Percentiles rank a stretch among this genome's conserved stretches.
phyloP scores from a whole-genome alignment of 371 early-diverging fungal species.

The Dichotomocladium elegans region DNA sequence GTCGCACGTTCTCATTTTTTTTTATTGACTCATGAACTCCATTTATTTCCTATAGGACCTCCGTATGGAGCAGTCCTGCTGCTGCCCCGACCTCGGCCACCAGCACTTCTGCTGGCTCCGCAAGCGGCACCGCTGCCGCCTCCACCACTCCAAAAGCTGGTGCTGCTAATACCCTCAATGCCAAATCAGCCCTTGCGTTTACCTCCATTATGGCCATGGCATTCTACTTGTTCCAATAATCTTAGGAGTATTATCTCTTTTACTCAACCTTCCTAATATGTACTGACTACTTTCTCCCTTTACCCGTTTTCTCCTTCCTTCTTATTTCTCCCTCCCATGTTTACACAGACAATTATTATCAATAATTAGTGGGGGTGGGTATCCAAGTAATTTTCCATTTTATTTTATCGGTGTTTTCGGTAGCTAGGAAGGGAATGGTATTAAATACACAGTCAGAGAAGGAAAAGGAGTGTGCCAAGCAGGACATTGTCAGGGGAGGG shows the following conservation, averaged over 20 bases:
- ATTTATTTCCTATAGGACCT: background rate
- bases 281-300: background rate
- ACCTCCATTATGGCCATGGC: no score
- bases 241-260: no score
- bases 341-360: no score
- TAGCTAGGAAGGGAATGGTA: background rate
- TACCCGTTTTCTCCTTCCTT: background rate
- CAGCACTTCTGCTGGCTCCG: background rate
- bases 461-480: background rate
- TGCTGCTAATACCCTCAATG: background rate
- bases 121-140: background rate
- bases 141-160: background rate
- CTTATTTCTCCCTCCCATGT: conserved; percentile 5
- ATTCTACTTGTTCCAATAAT: no score
- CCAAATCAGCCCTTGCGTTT: no score
- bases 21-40: background rate
- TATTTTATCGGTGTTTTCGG: no score
- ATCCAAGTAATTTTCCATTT: no score
- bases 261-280: no score
- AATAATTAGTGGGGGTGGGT: no score
- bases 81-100: background rate
- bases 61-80: background rate
- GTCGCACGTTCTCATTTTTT: background rate
- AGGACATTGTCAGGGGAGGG: background rate
- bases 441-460: background rate